Conservation (phyloP, 2,329 filamentous ascomycete species). For the Fusarium chlamydosporum region DNA sequence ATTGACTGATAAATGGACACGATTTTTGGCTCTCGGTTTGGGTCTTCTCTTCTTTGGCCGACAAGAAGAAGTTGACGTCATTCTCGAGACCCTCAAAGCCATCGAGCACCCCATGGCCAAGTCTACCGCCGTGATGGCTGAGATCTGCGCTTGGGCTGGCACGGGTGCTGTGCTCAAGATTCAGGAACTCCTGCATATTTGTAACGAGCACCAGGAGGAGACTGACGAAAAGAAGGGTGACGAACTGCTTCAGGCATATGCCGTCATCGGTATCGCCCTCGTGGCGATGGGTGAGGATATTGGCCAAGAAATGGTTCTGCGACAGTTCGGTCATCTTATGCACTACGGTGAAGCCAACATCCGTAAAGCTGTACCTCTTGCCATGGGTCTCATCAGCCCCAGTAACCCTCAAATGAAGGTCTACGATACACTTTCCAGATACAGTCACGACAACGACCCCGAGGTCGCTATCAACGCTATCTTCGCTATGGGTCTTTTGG, state of each 20-base stretch:
- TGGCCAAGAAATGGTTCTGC: slow-evolving; percentile 97
- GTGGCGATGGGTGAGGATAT: slow-evolving; percentile 99
- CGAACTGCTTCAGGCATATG: slow-evolving; percentile 94
- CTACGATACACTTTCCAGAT: slow-evolving; percentile 96
- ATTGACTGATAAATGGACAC: slow-evolving; percentile 97
- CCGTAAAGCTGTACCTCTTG: slow-evolving; percentile 92
- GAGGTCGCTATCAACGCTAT: slow-evolving; percentile 99
- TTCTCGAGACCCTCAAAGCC: slow-evolving; percentile 95
- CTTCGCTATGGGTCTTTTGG: slow-evolving; percentile 97
- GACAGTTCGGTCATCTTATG: slow-evolving; percentile 98
- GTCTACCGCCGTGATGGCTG: slow-evolving; percentile 92
- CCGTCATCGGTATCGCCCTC: slow-evolving; percentile 91
- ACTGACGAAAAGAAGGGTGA: slow-evolving; percentile 95
- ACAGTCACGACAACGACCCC: slow-evolving; percentile 98
- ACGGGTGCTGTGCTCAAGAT: slow-evolving; percentile 97
- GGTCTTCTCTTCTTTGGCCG: slow-evolving; percentile 95
- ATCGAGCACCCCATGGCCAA: slow-evolving; percentile 98
- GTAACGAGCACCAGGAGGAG: slow-evolving; percentile 97
- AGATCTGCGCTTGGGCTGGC: slow-evolving; percentile 98
- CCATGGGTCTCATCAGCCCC: slow-evolving; percentile 95
- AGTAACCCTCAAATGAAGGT: slow-evolving; percentile 99
- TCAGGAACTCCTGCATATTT: slow-evolving; percentile 96
- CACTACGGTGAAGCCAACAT: slow-evolving; percentile 99
- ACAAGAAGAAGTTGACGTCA: slow-evolving; percentile 98
- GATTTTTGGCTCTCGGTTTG: slow-evolving; percentile 94